Evolutionary conservation across 1,284 basidiomycete genomes (phyloP).

Genomic region (Trametes hirsuta): DNA sequence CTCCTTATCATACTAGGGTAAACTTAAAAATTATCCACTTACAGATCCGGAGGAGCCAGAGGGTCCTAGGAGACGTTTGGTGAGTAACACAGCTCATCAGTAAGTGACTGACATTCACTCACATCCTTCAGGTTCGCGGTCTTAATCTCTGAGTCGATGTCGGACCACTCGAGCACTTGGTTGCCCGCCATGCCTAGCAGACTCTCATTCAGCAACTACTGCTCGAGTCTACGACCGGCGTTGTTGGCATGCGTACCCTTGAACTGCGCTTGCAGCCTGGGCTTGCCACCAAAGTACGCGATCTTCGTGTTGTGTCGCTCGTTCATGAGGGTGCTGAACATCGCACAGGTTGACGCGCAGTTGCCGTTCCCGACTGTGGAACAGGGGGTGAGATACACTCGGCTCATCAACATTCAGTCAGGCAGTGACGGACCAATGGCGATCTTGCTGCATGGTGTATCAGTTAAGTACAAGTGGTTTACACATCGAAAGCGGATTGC

Average conservation of each 20-base stretch:
- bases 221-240: neutral
- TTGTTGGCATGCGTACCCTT: slow-evolving; percentile 46
- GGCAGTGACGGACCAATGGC: slow-evolving; percentile 45
- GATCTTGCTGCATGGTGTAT: slow-evolving; percentile 44
- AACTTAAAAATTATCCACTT: slow-evolving; percentile 23
- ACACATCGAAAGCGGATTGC: slow-evolving; percentile 13
- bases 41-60: slow-evolving; percentile 63
- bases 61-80: slow-evolving; percentile 48
- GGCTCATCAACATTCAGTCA: neutral
- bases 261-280: slow-evolving; percentile 53
- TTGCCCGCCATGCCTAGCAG: slow-evolving; percentile 62
- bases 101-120: slow-evolving; percentile 26
- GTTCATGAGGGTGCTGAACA: slow-evolving; percentile 67
- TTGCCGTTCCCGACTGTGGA: slow-evolving; percentile 47
- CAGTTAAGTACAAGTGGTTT: slow-evolving; percentile 4
- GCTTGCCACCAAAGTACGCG: slow-evolving; percentile 64
- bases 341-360: slow-evolving; percentile 68
- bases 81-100: neutral
- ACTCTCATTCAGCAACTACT: neutral
- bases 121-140: slow-evolving; percentile 61
- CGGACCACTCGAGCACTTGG: slow-evolving; percentile 65
- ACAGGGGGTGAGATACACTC: neutral
- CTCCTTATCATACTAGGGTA: neutral
- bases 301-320: slow-evolving; percentile 60
- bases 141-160: slow-evolving; percentile 67